A percentile compares a stretch with the other conserved stretches of the same genome.
phyloP scores from a whole-genome alignment of 1,284 basidiomycete species.

The Sporisorium graminicola region DNA sequence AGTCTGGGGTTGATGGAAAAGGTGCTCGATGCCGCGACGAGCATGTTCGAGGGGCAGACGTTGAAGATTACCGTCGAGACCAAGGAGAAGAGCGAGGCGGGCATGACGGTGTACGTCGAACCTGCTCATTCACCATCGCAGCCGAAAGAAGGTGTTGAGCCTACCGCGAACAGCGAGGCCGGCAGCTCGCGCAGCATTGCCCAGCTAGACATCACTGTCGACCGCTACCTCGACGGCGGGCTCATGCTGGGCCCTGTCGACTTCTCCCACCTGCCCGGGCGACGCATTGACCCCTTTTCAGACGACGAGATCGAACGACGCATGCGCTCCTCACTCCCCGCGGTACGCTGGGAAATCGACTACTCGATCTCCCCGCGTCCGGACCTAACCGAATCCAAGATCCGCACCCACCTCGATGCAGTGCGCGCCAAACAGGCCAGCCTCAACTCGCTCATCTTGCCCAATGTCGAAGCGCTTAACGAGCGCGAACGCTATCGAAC shows the following conservation, averaged over 20 bases:
- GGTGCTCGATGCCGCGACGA: constrained; percentile 76
- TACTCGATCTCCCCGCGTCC: constrained; percentile 57
- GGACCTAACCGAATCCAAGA: constrained; percentile 47
- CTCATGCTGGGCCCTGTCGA: constrained; percentile 63
- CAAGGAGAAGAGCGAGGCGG: constrained; percentile 24
- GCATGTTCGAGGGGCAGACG: constrained; percentile 75
- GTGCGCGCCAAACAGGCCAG: constrained; percentile 45
- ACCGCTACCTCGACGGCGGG: constrained; percentile 60
- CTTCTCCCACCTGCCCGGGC: constrained; percentile 48
- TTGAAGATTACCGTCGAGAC: constrained; percentile 62
- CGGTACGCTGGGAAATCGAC: constrained; percentile 58
- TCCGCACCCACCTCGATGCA: constrained; percentile 44
- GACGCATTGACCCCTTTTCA: constrained; percentile 33
- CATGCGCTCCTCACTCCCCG: constrained; percentile 23
- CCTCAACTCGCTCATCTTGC: constrained; percentile 55
- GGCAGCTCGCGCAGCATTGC: constrained; percentile 42
- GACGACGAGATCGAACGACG: constrained; percentile 59
- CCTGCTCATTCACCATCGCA: constrained; percentile 15
- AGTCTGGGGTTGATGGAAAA: constrained; percentile 81
- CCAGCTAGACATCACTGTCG: constrained; percentile 62
- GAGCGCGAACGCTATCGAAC: constrained; percentile 55
- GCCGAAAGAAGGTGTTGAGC: neutral
- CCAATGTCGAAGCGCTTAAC: constrained; percentile 66
- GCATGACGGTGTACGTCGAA: constrained; percentile 61
- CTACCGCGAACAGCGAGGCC: neutral